Evolutionary conservation across 2,329 filamentous ascomycete species (phyloP).

Genomic region (Pseudogymnoascus sp.): DNA sequence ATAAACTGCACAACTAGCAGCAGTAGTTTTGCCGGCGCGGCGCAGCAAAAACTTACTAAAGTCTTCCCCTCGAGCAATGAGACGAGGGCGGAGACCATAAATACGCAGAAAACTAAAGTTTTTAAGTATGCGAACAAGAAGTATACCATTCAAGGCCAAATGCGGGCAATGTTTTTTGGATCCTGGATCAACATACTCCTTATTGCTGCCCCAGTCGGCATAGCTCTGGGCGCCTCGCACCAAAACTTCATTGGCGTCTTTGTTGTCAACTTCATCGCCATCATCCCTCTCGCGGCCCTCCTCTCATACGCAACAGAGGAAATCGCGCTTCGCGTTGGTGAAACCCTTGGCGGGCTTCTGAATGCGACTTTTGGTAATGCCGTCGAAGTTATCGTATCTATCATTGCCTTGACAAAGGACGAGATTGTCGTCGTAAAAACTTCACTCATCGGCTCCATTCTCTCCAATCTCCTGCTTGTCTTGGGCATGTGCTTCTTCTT

Average conservation of each 20-base stretch:
- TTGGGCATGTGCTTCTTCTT: slow-evolving; percentile 91
- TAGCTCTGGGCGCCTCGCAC: slow-evolving; percentile 54
- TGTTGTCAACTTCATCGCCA: slow-evolving; percentile 87
- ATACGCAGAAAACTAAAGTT: slow-evolving; percentile 26
- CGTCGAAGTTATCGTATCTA: slow-evolving; percentile 80
- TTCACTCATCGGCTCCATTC: slow-evolving; percentile 81
- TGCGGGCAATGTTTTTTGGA: slow-evolving; percentile 69
- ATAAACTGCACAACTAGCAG: no score
- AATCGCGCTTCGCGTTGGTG: slow-evolving; percentile 71
- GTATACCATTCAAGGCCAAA: slow-evolving; percentile 56
- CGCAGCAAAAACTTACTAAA: no score
- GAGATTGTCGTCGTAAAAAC: slow-evolving; percentile 78
- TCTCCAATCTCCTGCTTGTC: slow-evolving; percentile 83
- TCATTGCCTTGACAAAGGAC: slow-evolving; percentile 68
- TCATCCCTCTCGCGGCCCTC: slow-evolving; percentile 81
- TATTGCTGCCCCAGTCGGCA: slow-evolving; percentile 70
- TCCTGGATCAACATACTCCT: slow-evolving; percentile 85
- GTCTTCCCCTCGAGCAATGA: no score
- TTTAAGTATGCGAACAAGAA: slow-evolving; percentile 34
- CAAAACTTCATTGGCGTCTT: slow-evolving; percentile 62
- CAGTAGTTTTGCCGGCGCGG: no score
- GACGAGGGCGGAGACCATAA: not conserved
- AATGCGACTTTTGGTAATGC: slow-evolving; percentile 90
- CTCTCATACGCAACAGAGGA: slow-evolving; percentile 87
- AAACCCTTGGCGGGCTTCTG: slow-evolving; percentile 78